Evolutionary conservation across 2,329 filamentous ascomycete species (phyloP), one percentile per base, ranked within the genome.

Genomic region (Trichothecium sympodiale): DNA sequence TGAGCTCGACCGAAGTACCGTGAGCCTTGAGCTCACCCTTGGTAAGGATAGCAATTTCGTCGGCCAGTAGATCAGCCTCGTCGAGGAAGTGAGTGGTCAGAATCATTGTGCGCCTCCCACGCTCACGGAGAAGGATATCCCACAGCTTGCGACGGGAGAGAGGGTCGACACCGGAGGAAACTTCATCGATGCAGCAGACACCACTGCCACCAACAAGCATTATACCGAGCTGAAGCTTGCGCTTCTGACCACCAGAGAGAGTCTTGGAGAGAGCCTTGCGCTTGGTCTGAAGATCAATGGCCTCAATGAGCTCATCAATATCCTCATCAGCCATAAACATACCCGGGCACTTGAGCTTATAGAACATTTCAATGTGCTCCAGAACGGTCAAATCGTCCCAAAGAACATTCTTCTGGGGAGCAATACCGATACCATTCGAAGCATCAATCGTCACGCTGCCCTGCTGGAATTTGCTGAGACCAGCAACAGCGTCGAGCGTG

Each of bases 11-110:
- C 8, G 77, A 77, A 3, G 79, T 80, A 1, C 80, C 80, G 42
- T 77, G 65, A 2, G 76, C 78, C 42, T 77, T 77, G 12, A 84
- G 59, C 3, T 67, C 64, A 12, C 80, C 80, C 45, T 77, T 79
- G 3, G 77, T 81, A 3, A 85, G 56, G 31, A 85, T 80, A 0
- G 73, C 74, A 43, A 85, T 83, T 37, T 80, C 71, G 48, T 85
- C 80, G 1, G 80, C 75, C 0, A 85, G 64, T 1, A 83, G 59
- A 47, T 84, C 80, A 2, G 80, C 80, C 54, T 85, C 80, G 43
- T 85, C 80, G n/a, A 85, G 64, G 50, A 84, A 85, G 53, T 85
- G 80, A 0, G 80, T 85, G 0, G 80, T 85, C 37, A 85, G 55
- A 23, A 85, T 65, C 43, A 84, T 80, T 0, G 80, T 83, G 27